Conservation (phyloP, 208 protist species). For the Borovskyia barvae region DNA sequence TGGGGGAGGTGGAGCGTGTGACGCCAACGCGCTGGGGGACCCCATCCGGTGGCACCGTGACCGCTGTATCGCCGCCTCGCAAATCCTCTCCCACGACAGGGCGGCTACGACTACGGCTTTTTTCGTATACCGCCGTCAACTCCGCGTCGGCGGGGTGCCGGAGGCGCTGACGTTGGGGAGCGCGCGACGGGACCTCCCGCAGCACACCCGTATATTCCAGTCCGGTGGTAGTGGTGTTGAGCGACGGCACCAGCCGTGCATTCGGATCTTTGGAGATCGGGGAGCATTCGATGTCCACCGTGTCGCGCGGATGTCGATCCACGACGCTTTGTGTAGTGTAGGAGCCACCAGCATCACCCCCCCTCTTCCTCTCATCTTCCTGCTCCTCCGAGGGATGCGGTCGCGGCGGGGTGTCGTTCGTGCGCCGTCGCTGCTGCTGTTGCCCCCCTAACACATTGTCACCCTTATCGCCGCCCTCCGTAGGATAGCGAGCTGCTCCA, state of each 20-base stretch:
- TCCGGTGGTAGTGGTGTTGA: slow-evolving; percentile 19
- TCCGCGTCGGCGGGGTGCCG: slow-evolving; percentile 14
- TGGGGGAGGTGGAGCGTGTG: not conserved
- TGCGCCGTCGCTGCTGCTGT: not conserved
- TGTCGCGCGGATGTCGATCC: not conserved
- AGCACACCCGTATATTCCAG: no score
- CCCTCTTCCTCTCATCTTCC: not conserved
- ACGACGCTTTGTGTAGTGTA: slow-evolving; percentile 18
- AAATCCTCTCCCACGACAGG: no score
- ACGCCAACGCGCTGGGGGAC: not conserved
- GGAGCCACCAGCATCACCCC: not conserved
- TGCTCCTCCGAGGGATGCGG: not conserved
- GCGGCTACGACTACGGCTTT: slow-evolving; percentile 11
- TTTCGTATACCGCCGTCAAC: slow-evolving; percentile 13
- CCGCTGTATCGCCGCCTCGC: not conserved
- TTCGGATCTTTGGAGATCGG: slow-evolving; percentile 30
- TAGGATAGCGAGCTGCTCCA: no score
- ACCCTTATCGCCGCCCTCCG: no score
- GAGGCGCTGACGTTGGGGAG: not conserved
- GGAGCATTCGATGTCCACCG: slow-evolving; percentile 28
- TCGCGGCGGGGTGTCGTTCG: not conserved
- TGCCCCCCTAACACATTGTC: not conserved
- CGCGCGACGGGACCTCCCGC: no score
- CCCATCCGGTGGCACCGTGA: not conserved
- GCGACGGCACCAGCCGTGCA: slow-evolving; percentile 8